phyloP scores from a whole-genome alignment of 768 basidiomycete species.

The Rhodotorula paludigena region DNA sequence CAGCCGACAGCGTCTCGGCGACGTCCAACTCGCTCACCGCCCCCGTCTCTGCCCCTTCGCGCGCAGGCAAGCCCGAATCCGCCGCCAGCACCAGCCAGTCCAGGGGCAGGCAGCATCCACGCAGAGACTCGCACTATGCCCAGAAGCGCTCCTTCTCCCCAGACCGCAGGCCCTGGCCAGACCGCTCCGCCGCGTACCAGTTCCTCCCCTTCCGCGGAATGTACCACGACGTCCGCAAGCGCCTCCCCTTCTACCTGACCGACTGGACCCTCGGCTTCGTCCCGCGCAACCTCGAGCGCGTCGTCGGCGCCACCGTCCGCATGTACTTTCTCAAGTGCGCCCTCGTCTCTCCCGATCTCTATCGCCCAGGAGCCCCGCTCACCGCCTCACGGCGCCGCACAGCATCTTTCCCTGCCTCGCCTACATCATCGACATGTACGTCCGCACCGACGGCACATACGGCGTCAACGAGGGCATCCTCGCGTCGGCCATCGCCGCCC shows the following conservation, averaged over 20 bases:
- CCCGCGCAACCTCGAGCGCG: slow-evolving; percentile 58
- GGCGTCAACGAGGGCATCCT: slow-evolving; percentile 81
- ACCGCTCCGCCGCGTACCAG: slow-evolving; percentile 23
- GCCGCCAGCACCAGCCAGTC: too few species aligned
- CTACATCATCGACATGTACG: slow-evolving; percentile 85
- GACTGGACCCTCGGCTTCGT: slow-evolving; percentile 93
- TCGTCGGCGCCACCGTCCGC: slow-evolving; percentile 75
- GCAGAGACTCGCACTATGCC: too few species aligned
- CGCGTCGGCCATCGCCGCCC: slow-evolving; percentile 81
- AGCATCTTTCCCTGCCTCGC: slow-evolving; percentile 66
- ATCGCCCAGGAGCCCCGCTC: slow-evolving; percentile 27
- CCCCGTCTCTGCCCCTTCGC: too few species aligned
- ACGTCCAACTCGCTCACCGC: too few species aligned
- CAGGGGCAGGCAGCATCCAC: too few species aligned
- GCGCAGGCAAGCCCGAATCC: too few species aligned
- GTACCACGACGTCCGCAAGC: slow-evolving; percentile 61
- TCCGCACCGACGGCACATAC: slow-evolving; percentile 74
- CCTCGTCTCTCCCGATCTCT: slow-evolving; percentile 37
- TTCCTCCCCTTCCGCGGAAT: slow-evolving; percentile 56
- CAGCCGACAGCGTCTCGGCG: too few species aligned
- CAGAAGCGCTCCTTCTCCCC: slow-evolving; percentile 9
- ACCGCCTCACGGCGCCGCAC: background rate
- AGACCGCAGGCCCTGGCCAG: slow-evolving; percentile 27
- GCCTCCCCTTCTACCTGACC: slow-evolving; percentile 71
- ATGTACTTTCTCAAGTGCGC: slow-evolving; percentile 79